Base-by-base conservation (phyloP, 169 alveolate species). In the Neospora caninum region DNA sequence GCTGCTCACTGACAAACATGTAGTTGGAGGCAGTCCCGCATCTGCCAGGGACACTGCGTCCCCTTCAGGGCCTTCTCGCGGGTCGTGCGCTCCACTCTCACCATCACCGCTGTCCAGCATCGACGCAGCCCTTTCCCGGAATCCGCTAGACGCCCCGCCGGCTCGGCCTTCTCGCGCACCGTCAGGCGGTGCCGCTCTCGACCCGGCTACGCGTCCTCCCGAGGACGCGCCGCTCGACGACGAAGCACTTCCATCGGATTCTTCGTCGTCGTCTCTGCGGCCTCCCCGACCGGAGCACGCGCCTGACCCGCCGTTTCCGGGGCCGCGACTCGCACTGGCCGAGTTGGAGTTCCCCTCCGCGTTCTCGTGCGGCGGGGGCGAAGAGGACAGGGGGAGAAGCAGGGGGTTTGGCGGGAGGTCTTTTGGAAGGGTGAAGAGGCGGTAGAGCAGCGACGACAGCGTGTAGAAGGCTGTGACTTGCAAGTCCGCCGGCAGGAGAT, bases 291-390 rank as follows among this genome's bases (percentile, higher is more conserved):
- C 58, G 58, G 58, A 49, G 58, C 4, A 49, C 22, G 58, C 22
- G 22, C 4, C 22, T 7, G 58, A 13, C 13, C 73, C 31, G 64
- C 91, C 38, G 87, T 73, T 43, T 45, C 88, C 80, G 39, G 41
- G 13, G 88, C 89, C 45, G 82, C 94, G 38, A 22, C 42, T 39
- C 82, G 27, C n/a, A 82, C 36, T 78, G 64, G 38, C n/a, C 20
- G 7, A 7, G 91, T 58, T 91, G 82, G 78, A n/a, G 89, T 78
- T 78, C 88, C 94, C 73, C 73, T 64, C 73, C 31, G 73, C 73
- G 73, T 16, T 27, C 34, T 64, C 31, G 4, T 9, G 16, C 0
- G 73, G 34, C 34, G 73, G 25, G 31, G 73, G 31, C 16, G 73
- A 13, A 16, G 73, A 64, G 73, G 73, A 82, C 58, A 43, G 38